These are phyloP conservation scores for Coleophoma eucalyptorum DNA, from an alignment of 2,329 filamentous ascomycete genomes.

Conservation along the genomic window DNA sequence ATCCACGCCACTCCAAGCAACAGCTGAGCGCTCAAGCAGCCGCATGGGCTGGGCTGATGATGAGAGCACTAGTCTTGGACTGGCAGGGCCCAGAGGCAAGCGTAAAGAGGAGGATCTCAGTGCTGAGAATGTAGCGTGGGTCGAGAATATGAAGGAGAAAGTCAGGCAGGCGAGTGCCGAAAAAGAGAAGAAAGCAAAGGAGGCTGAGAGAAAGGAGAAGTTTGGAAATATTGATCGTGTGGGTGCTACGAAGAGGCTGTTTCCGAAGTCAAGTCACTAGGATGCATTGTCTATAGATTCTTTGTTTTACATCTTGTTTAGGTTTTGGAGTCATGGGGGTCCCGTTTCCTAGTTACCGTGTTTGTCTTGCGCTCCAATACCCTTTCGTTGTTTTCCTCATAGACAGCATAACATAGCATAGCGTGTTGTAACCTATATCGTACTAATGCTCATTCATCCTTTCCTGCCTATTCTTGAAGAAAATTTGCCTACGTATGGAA, in stretches of 20 bases:
- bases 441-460: too few relatives aligned
- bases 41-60: conserved; percentile 55
- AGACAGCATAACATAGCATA: too few relatives aligned
- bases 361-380: too few relatives aligned
- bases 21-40: conserved; percentile 28
- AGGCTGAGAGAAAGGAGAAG: conserved; percentile 13
- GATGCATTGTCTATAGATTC: too few relatives aligned
- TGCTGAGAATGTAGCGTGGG: conserved; percentile 73
- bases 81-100: conserved; percentile 61
- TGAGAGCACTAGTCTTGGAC: conserved; percentile 55
- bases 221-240: conserved; percentile 71
- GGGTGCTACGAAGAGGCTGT: conserved; percentile 69
- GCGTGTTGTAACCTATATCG: too few relatives aligned
- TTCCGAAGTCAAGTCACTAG: conserved; percentile 24
- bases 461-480: too few relatives aligned
- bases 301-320: too few relatives aligned
- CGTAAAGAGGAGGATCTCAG: conserved; percentile 60
- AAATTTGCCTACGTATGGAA: too few relatives aligned
- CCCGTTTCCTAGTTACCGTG: too few relatives aligned
- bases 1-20: conserved; percentile 16
- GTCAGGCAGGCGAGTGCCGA: conserved; percentile 68
- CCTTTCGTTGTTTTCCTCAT: too few relatives aligned
- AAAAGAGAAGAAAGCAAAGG: conserved; percentile 32
- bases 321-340: too few relatives aligned
- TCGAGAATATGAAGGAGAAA: conserved; percentile 78